These are phyloP conservation scores for Cucurbita moschata DNA, from an alignment of 306 rosid genomes.

Conservation along the genomic window DNA sequence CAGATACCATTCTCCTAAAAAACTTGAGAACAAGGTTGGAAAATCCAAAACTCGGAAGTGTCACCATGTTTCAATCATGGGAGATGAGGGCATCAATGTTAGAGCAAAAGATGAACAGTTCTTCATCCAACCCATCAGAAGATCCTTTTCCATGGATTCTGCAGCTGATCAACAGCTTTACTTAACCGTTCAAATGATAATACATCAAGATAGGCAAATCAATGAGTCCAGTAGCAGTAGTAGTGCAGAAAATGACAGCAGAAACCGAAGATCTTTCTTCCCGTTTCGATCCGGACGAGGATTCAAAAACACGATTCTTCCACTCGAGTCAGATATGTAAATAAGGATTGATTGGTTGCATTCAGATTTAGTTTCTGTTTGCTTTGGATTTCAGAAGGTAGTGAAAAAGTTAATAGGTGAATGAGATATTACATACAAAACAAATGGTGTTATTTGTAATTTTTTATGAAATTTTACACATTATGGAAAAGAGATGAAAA, in stretches of 20 bases:
- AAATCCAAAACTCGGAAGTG: slow-evolving; percentile 20
- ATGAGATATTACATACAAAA: background rate
- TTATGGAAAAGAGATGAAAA: background rate
- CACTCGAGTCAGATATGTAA: slow-evolving; percentile 5
- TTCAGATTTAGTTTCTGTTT: background rate
- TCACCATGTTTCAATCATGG: slow-evolving; percentile 50
- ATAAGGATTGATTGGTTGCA: background rate
- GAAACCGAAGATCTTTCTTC: slow-evolving; percentile 31
- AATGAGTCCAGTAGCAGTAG: slow-evolving; percentile 3
- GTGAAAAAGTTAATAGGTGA: background rate
- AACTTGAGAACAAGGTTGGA: slow-evolving; percentile 15
- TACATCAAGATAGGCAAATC: background rate
- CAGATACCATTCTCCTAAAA: slow-evolving; percentile 21
- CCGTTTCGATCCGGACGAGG: slow-evolving; percentile 29
- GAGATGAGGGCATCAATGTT: slow-evolving; percentile 49
- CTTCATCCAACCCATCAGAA: slow-evolving; percentile 39
- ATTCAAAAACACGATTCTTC: slow-evolving; percentile 18
- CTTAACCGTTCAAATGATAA: slow-evolving; percentile 27
- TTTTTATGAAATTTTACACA: background rate
- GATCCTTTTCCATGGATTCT: slow-evolving; percentile 68
- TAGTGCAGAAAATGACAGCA: slow-evolving; percentile 10
- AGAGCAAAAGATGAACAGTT: slow-evolving; percentile 44
- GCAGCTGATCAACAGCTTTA: slow-evolving; percentile 41
- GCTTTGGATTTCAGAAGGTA: background rate
- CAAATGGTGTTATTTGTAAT: background rate